Conservation (phyloP, 495 filamentous ascomycete species). For the Tricharina praecox region DNA sequence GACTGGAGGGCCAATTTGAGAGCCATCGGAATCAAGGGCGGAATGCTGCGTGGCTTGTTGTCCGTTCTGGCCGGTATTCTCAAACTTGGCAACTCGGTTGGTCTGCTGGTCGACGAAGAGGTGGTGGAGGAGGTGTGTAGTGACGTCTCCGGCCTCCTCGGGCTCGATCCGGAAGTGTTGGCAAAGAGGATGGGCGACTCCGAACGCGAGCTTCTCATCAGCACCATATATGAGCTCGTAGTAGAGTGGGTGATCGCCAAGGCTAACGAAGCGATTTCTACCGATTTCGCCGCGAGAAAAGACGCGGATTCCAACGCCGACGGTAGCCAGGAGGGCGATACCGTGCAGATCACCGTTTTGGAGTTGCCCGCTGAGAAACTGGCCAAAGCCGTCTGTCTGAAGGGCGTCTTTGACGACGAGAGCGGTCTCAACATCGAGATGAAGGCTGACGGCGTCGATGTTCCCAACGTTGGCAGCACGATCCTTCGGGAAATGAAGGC, state of each 20-base stretch:
- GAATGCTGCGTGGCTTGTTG: conserved; percentile 59
- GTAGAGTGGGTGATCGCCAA: conserved; percentile 87
- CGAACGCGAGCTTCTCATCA: conserved; percentile 66
- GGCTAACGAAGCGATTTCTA: conserved; percentile 73
- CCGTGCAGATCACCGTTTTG: conserved; percentile 72
- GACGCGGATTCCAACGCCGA: conserved; percentile 48
- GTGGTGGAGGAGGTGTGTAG: conserved; percentile 73
- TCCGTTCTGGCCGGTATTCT: conserved; percentile 71
- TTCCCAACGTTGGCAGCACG: conserved; percentile 51
- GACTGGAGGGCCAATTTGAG: conserved; percentile 74
- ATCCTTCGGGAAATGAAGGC: conserved; percentile 70
- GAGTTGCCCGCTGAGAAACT: conserved; percentile 68
- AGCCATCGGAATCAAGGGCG: conserved; percentile 80
- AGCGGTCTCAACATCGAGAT: conserved; percentile 93
- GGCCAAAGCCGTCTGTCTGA: conserved; percentile 69
- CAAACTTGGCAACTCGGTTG: conserved; percentile 78
- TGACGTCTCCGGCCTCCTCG: conserved; percentile 71
- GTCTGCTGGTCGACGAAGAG: conserved; percentile 72
- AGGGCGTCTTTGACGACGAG: conserved; percentile 77
- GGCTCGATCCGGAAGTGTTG: conserved; percentile 72
- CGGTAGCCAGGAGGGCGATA: conserved; percentile 50
- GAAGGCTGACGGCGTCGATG: conserved; percentile 77
- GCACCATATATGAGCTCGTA: conserved; percentile 78
- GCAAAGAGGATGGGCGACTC: conserved; percentile 59
- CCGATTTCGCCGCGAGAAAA: conserved; percentile 46